phyloP scores from a whole-genome alignment of 352 stramenopile genomes.

The Thraustochytrium striatum region DNA sequence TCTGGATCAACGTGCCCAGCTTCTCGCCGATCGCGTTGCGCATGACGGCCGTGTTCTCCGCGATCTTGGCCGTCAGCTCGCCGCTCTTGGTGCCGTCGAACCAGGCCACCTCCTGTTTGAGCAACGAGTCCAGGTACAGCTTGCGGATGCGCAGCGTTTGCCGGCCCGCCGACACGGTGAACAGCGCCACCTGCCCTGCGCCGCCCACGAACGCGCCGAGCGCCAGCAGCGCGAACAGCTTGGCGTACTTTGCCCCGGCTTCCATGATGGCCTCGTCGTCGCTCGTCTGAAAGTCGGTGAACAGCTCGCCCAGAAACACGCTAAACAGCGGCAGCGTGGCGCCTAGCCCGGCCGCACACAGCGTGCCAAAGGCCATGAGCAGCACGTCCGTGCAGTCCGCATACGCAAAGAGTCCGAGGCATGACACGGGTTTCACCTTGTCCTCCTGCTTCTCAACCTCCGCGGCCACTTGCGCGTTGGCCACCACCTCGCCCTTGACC shows the following conservation, averaged over 20 bases:
- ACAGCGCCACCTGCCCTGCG: conserved; percentile 39
- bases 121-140: conserved; percentile 47
- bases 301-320: conserved; percentile 46
- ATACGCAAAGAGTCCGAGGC: conserved; percentile 55
- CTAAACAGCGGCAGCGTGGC: conserved; percentile 42
- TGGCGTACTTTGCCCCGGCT: conserved; percentile 23
- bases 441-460: too few relatives aligned
- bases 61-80: conserved; percentile 47
- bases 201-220: conserved; percentile 26
- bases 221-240: conserved; percentile 28
- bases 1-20: conserved; percentile 17
- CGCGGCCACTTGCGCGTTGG: too few relatives aligned
- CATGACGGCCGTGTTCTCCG: conserved; percentile 51
- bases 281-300: conserved; percentile 36
- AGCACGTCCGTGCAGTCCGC: conserved; percentile 54
- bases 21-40: conserved; percentile 48
- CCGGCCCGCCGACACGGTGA: conserved; percentile 43
- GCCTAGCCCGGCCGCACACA: conserved; percentile 22
- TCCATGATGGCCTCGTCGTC: background rate
- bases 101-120: conserved; percentile 48
- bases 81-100: conserved; percentile 44
- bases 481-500: too few relatives aligned
- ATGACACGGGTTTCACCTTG: conserved; percentile 7
- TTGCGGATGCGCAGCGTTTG: conserved; percentile 48
- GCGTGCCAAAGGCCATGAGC: conserved; percentile 60